Evolutionary conservation across 495 filamentous ascomycete genomes (phyloP).

Genomic region (Podospora pseudocomata): DNA sequence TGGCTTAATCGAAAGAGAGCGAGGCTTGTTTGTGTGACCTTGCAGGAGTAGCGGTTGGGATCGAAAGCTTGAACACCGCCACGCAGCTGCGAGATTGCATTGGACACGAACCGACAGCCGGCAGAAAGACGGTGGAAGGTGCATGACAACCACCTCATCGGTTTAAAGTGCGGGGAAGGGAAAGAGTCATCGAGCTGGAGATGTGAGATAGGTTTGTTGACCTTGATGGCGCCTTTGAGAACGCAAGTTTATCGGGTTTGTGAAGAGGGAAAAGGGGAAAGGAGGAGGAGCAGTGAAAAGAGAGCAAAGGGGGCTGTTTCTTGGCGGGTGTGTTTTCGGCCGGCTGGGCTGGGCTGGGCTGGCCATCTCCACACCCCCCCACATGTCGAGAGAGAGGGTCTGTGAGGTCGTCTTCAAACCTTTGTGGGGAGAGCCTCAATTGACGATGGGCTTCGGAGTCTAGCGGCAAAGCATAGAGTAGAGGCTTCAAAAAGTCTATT

Average conservation of each 20-base stretch:
- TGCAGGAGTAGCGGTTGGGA: not conserved
- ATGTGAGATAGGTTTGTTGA: not conserved
- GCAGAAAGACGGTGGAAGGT: not conserved
- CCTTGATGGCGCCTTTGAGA: not conserved
- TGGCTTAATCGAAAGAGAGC: not conserved
- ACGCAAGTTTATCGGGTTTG: too few relatives aligned
- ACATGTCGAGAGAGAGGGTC: not conserved
- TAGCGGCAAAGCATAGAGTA: too few relatives aligned
- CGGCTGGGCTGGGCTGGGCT: not conserved
- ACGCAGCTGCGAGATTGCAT: not conserved
- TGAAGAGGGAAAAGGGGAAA: not conserved
- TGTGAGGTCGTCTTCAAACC: not conserved
- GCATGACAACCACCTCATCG: too few relatives aligned
- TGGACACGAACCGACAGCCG: not conserved
- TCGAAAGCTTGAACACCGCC: not conserved
- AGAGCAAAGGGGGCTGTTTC: not conserved
- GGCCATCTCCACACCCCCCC: not conserved
- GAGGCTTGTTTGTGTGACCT: not conserved
- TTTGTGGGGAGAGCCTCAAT: too few relatives aligned
- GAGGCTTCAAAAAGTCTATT: too few relatives aligned
- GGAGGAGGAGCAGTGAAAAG: not conserved
- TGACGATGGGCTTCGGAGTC: too few relatives aligned
- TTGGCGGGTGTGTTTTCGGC: not conserved
- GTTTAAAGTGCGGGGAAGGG: not conserved
- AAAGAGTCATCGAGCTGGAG: not conserved